Evolutionary conservation across 495 filamentous ascomycete genomes (phyloP), one percentile per base, ranked within the genome.

Genomic region (Margaritispora aquatica): DNA sequence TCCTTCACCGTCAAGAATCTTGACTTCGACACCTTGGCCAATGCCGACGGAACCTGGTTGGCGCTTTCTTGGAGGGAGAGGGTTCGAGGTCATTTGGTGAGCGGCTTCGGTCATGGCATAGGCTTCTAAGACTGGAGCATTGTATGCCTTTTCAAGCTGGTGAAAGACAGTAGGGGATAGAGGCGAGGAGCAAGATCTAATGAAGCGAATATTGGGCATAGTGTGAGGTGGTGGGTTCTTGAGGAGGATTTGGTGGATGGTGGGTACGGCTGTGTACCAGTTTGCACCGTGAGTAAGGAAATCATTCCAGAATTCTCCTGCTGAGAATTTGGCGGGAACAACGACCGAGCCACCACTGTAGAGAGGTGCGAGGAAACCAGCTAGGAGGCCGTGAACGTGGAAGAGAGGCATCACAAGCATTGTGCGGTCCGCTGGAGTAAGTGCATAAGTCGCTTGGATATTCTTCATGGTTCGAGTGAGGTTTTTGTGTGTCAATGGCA

Each of bases 101-200:
- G 90, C 86, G 22, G 87, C 90, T 73, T 95, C 90, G 26, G 90
- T 95, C 90, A 95, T 95, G 58, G 90, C 90, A 70, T 95, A 95
- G 13, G 89, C 89, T 70, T 95, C 90, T 10, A 95, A 77, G 2
- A 95, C 90, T 2, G 90, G 90, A 0, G 90, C 87, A 27, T 82
- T 75, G 72, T 89, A 87, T 5, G 82, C 74, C 54, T 80, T 72
- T 63, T 93, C 89, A 2, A 93, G 79, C 47, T 85, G 80, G 60
- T 90, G 76, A 73, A 92, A 91, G 51, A 80, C 83, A 51, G 86
- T 87, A 0, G 90, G 90, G 0, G 87, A 87, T 20, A 93, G 74
- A 0, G 89, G 89, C 8, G 86, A 89, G 29, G 88, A 92, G 75
- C 90, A 93, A 2, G 89, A 93, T 51, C 90, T 81, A 69, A 95